Base-by-base conservation (phyloP, 352 stramenopile genomes). In the Phytophthora ramorum region DNA sequence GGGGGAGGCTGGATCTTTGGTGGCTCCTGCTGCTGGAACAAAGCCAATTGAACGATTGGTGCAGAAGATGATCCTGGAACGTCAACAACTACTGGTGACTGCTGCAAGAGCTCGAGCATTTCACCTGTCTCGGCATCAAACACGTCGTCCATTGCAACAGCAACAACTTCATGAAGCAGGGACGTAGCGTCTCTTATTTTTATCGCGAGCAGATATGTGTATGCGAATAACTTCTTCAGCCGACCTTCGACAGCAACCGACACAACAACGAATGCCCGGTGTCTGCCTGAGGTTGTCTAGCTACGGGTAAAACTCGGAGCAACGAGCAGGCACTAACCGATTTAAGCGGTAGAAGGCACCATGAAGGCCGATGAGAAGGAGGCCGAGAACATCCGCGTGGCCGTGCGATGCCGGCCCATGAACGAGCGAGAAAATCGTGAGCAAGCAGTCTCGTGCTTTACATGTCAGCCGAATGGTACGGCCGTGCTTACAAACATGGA, bases 351-450 rank as follows among this genome's bases (percentile, higher is more conserved):
- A 16, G 12, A 88, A 85, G 69, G 80, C 83, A 56, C 32, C 12
- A 93, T 92, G 83, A 92, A 91, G 65, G 56, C 83, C 35, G 86
- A 94, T 26, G 81, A 91, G 49, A 90, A 92, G 57, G 85, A 95
- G 55, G 84, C 81, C 32, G 87, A 93, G 56, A 98, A 98, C 78
- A 96, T 98, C 61, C 87, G 89, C 56, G 93, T 98, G 32, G 92
- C 93, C 4, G 92, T 98, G 71, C 90, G 91, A 56, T 97, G 89
- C 58, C 88, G 93, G 4, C 93, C 92, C n/a, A 93, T 98, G 74
- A 97, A 92, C 58, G 73, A 91, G 24, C 91, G 89, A 32, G 93
- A 98, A 73, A 82, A 90, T 26, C 75, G 81, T 13, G 82, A 94
- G 70, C 81, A 93, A 70, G 76, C 87, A 0, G 50, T 78, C 30